Evolutionary conservation across 306 rosid species (phyloP).

Genomic region (Rosa rugosa): DNA sequence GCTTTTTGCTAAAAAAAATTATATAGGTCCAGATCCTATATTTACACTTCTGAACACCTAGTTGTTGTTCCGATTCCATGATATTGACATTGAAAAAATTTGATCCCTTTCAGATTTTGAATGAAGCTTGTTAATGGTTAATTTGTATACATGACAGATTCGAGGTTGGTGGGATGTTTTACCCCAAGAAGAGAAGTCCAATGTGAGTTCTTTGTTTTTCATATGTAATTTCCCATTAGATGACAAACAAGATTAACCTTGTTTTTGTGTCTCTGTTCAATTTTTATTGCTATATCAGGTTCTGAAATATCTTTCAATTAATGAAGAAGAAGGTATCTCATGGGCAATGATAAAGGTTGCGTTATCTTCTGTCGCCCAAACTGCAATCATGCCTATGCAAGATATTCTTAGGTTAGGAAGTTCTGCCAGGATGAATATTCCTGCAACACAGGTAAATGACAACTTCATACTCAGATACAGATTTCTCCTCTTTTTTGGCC

Average conservation of each 20-base stretch:
- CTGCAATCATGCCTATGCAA: constrained; percentile 84
- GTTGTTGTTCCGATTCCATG: neutral
- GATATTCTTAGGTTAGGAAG: constrained; percentile 79
- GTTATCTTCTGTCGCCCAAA: constrained; percentile 77
- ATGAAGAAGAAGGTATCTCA: constrained; percentile 59
- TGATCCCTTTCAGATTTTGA: constrained; percentile 4
- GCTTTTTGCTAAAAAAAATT: constrained; percentile 6
- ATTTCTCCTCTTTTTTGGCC: neutral
- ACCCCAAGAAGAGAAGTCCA: constrained; percentile 68
- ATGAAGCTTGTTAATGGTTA: constrained; percentile 23
- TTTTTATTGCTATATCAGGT: constrained; percentile 46
- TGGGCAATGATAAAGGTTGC: constrained; percentile 66
- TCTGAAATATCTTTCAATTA: constrained; percentile 59
- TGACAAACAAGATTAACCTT: constrained; percentile 13
- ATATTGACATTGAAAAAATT: neutral
- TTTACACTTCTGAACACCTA: neutral
- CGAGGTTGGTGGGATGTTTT: constrained; percentile 92
- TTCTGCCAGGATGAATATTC: constrained; percentile 94
- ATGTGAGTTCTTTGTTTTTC: constrained; percentile 38
- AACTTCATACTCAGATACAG: neutral
- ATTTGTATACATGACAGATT: constrained; percentile 44
- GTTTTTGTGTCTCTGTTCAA: constrained; percentile 10
- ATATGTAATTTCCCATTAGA: constrained; percentile 9
- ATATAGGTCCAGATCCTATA: neutral
- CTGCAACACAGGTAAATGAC: constrained; percentile 86